Evolutionary conservation across 2,329 filamentous ascomycete species (phyloP).

Genomic region (Aureobasidium sp.): DNA sequence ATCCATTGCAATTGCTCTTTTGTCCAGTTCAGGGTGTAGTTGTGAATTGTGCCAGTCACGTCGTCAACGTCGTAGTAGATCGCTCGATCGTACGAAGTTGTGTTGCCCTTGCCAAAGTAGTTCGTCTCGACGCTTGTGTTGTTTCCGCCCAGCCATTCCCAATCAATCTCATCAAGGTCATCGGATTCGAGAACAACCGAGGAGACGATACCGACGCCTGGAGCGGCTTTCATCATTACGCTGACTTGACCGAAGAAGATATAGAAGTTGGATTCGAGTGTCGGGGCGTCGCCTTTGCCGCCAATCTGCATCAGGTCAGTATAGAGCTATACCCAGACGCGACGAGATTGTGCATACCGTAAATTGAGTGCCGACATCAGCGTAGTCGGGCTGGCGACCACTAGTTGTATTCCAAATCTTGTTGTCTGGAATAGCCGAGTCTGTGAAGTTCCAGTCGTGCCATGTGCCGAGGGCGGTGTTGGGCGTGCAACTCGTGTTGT

Average conservation of each 20-base stretch:
- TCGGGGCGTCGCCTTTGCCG: constrained; percentile 66
- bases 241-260: constrained; percentile 81
- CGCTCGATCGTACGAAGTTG: constrained; percentile 59
- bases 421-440: constrained; percentile 38
- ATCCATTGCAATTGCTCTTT: constrained; percentile 58
- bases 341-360: constrained; percentile 30
- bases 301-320: constrained; percentile 39
- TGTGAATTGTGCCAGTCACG: constrained; percentile 56
- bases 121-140: constrained; percentile 59
- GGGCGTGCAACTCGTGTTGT: constrained; percentile 57
- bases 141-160: constrained; percentile 71
- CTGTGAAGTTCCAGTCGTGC: constrained; percentile 58
- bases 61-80: constrained; percentile 51
- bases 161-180: constrained; percentile 81
- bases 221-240: constrained; percentile 67
- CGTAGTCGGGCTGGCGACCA: constrained; percentile 51
- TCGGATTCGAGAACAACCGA: constrained; percentile 78
- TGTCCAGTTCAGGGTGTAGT: constrained; percentile 67
- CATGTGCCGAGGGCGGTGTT: constrained; percentile 63
- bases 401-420: constrained; percentile 48
- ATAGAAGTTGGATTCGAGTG: constrained; percentile 71
- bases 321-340: neutral
- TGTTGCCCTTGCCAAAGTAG: constrained; percentile 69
- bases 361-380: constrained; percentile 57
- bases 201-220: constrained; percentile 69